Percentiles rank a stretch among this genome's conserved stretches.
Conservation (phyloP, 169 alveolate species). For the Babesia bigemina region DNA sequence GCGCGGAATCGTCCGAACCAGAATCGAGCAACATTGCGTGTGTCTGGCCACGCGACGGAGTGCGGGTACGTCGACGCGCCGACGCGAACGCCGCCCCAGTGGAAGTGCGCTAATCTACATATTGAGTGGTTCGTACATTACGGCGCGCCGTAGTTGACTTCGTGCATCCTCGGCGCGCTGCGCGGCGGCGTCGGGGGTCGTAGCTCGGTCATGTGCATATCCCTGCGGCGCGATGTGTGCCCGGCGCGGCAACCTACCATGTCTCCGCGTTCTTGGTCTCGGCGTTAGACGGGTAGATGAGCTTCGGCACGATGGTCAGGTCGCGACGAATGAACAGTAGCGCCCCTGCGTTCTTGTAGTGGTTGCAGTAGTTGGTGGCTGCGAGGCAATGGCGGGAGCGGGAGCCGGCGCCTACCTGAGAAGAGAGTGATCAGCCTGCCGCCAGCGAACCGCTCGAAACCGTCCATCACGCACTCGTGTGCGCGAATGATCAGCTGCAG, state of each 20-base stretch:
- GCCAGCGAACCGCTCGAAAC: conserved; percentile 99
- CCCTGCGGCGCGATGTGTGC: conserved; percentile 60
- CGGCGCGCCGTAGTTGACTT: conserved; percentile 74
- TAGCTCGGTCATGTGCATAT: conserved; percentile 79
- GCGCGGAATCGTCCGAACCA: not conserved
- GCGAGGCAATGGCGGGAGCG: not conserved
- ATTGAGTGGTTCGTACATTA: conserved; percentile 10
- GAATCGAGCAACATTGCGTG: conserved; percentile 10
- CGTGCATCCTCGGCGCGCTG: conserved; percentile 76
- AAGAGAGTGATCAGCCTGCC: conserved; percentile 97
- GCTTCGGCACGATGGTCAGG: conserved; percentile 96
- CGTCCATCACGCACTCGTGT: conserved; percentile 99
- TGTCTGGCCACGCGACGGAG: not conserved
- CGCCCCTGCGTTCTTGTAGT: conserved; percentile 99
- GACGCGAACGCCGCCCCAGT: conserved; percentile 3
- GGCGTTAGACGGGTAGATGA: conserved; percentile 92
- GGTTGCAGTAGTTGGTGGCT: conserved; percentile 99
- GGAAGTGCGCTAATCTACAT: conserved; percentile 7
- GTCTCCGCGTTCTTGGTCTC: conserved; percentile 56
- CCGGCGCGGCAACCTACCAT: conserved; percentile 24
- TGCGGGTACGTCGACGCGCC: conserved; percentile 1
- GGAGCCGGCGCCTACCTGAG: conserved; percentile 72
- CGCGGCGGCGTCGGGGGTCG: conserved; percentile 85
- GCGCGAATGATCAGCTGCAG: conserved; percentile 91
- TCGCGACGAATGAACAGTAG: conserved; percentile 94